Conservation (phyloP, 768 basidiomycete species). For the Lactarius sanguifluus region DNA sequence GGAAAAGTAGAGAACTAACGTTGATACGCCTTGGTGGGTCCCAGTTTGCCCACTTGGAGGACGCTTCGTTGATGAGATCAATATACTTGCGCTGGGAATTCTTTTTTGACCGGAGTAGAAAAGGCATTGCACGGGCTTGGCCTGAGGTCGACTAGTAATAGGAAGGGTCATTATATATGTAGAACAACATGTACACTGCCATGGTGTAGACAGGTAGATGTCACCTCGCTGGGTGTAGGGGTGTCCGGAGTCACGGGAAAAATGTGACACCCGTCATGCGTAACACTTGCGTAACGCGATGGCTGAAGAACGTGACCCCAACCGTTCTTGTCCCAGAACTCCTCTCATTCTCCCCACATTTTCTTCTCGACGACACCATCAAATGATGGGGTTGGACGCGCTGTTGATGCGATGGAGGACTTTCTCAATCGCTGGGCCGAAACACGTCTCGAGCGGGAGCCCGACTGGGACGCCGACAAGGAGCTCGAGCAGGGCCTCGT, state of each 20-base stretch:
- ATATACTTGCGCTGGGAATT: constrained; percentile 20
- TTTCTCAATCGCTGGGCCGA: constrained; percentile 74
- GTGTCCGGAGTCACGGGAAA: background rate
- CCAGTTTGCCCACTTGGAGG: constrained; percentile 22
- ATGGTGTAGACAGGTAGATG: background rate
- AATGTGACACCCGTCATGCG: background rate
- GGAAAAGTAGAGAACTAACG: background rate
- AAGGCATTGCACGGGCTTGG: background rate
- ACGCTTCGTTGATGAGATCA: constrained; percentile 15
- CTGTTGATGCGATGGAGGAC: constrained; percentile 77
- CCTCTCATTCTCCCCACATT: constrained; percentile 81
- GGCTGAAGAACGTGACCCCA: constrained; percentile 31
- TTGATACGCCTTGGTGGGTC: constrained; percentile 5
- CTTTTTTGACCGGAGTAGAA: background rate
- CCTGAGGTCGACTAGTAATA: background rate
- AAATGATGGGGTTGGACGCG: constrained; percentile 78
- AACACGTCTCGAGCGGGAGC: constrained; percentile 51
- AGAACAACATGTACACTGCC: background rate
- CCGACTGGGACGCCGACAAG: constrained; percentile 59
- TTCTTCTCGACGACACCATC: constrained; percentile 83
- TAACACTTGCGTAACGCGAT: too few relatives aligned
- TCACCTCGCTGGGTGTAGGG: background rate
- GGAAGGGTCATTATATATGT: background rate
- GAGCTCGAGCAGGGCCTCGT: constrained; percentile 80
- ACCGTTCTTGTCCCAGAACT: constrained; percentile 67